Evolutionary conservation across 495 filamentous ascomycete genomes (phyloP).

Genomic region (Collariella sp.): DNA sequence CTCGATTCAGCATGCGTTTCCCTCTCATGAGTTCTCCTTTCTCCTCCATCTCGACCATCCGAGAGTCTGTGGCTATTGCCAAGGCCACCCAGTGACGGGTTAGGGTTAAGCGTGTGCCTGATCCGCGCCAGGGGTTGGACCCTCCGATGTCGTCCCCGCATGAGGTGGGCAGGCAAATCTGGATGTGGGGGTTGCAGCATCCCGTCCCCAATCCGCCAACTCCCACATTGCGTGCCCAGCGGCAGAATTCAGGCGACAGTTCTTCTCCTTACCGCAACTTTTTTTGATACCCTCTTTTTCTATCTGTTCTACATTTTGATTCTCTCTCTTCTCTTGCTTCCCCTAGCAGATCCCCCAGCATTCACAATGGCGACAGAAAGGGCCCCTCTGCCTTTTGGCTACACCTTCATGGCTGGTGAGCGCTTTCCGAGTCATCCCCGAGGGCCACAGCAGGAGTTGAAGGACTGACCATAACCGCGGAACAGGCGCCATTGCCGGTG

Average conservation of each 20-base stretch:
- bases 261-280: slow-evolving; percentile 3
- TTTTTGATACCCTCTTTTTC: slow-evolving; percentile 3
- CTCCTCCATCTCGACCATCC: no score
- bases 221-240: no score
- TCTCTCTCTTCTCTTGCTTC: not conserved
- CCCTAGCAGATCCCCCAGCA: not conserved
- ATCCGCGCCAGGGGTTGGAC: slow-evolving; percentile 6
- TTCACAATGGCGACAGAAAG: slow-evolving; percentile 26
- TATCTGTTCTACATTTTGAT: no score
- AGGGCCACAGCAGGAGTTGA: slow-evolving; percentile 3
- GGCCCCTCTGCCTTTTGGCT: slow-evolving; percentile 28
- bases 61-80: no score
- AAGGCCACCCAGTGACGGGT: not conserved
- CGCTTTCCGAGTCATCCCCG: slow-evolving; percentile 3
- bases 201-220: not conserved
- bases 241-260: slow-evolving; percentile 8
- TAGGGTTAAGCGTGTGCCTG: not conserved
- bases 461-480: slow-evolving; percentile 16
- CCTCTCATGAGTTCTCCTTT: no score
- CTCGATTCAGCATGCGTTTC: no score
- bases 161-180: not conserved
- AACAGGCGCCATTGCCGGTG: slow-evolving; percentile 24
- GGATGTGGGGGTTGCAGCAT: slow-evolving; percentile 6
- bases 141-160: slow-evolving; percentile 19
- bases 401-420: slow-evolving; percentile 31